Evolutionary conservation across 805 yeast species (phyloP).

Genomic region (Cyberlindnera bimundalis): DNA sequence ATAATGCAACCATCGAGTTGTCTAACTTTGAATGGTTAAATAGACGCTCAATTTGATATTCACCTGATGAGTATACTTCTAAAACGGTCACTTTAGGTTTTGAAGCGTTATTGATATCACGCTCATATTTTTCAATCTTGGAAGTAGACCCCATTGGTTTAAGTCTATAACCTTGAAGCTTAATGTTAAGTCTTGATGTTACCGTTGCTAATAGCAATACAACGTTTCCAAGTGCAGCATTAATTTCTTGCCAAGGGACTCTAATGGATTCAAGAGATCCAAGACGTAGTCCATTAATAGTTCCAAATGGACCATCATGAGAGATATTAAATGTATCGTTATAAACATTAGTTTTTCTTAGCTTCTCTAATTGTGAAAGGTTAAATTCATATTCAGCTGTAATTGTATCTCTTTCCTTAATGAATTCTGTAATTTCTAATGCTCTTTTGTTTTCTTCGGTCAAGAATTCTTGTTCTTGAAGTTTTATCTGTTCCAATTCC

Average conservation of each 20-base stretch:
- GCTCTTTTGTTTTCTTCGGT: slow-evolving; percentile 52
- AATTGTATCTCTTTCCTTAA: slow-evolving; percentile 57
- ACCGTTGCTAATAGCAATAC: slow-evolving; percentile 67
- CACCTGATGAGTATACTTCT: slow-evolving; percentile 60
- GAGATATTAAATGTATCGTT: slow-evolving; percentile 81
- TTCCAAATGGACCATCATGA: slow-evolving; percentile 79
- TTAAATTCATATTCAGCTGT: slow-evolving; percentile 61
- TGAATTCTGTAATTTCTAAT: slow-evolving; percentile 46
- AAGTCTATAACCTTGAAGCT: slow-evolving; percentile 56
- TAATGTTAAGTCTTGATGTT: slow-evolving; percentile 50
- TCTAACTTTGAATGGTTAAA: slow-evolving; percentile 77
- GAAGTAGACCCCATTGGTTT: slow-evolving; percentile 86
- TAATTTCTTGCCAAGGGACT: slow-evolving; percentile 88
- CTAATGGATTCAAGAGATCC: slow-evolving; percentile 59
- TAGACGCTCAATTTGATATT: slow-evolving; percentile 65
- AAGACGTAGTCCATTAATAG: slow-evolving; percentile 81
- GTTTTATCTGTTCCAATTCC: slow-evolving; percentile 44
- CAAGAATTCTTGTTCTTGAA: slow-evolving; percentile 45
- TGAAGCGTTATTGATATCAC: slow-evolving; percentile 33
- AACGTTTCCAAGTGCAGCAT: slow-evolving; percentile 87
- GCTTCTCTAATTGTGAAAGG: slow-evolving; percentile 60
- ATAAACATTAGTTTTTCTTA: slow-evolving; percentile 77
- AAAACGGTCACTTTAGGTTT: slow-evolving; percentile 34
- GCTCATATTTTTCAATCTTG: slow-evolving; percentile 55
- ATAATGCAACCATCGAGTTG: slow-evolving; percentile 72